phyloP scores from a whole-genome alignment of 148 eudicot genomes.

The Pharnaceum exiguum region DNA sequence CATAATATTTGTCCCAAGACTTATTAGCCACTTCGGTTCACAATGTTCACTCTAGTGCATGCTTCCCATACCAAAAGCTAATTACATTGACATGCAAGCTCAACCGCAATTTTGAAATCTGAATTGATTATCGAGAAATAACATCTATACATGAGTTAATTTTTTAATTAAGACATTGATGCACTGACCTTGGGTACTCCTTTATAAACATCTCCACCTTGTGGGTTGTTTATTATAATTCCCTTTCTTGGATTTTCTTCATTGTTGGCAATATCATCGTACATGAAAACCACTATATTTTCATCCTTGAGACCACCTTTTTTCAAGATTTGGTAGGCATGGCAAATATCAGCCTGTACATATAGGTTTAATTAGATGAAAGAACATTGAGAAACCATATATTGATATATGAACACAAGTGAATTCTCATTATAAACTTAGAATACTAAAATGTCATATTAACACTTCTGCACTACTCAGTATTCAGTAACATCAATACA shows the following conservation, averaged over 20 bases:
- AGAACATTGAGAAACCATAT: not conserved
- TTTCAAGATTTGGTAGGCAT: slow-evolving; percentile 58
- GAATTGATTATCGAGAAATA: too few relatives aligned
- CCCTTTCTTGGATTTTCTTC: slow-evolving; percentile 71
- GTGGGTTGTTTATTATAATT: slow-evolving; percentile 60
- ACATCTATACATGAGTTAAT: not conserved
- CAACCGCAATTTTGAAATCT: too few relatives aligned
- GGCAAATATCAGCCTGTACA: slow-evolving; percentile 66
- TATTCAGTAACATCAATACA: too few relatives aligned
- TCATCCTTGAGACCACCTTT: slow-evolving; percentile 57
- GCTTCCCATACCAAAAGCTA: too few relatives aligned
- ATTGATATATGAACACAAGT: not conserved
- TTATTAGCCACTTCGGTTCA: too few relatives aligned
- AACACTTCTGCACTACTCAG: too few relatives aligned
- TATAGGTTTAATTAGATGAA: not conserved
- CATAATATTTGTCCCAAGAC: too few relatives aligned
- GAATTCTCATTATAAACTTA: too few relatives aligned
- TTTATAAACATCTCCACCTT: slow-evolving; percentile 62
- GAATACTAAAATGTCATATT: too few relatives aligned
- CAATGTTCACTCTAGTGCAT: too few relatives aligned
- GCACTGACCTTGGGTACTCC: slow-evolving; percentile 96
- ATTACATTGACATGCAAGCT: too few relatives aligned
- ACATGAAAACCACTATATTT: slow-evolving; percentile 56
- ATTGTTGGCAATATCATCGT: slow-evolving; percentile 64
- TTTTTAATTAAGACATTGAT: slow-evolving; percentile 2